A percentile compares a stretch with the other conserved stretches of the same genome.
Evolutionary conservation across 2,329 filamentous ascomycete genomes (phyloP).

Genomic region (Colletotrichum magnum): DNA sequence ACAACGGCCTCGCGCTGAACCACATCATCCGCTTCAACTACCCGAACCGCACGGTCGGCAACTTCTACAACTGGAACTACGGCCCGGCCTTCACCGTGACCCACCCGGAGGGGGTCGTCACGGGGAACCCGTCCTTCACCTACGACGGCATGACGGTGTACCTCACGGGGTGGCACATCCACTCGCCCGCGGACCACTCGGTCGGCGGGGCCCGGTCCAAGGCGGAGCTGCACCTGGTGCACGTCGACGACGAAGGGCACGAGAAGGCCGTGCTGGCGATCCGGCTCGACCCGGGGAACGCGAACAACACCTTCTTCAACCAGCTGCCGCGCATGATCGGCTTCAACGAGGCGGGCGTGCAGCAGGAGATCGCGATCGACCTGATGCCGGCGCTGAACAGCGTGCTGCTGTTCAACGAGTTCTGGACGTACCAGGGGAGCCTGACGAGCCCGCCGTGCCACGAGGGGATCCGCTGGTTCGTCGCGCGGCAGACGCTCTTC

Average conservation of each 20-base stretch:
- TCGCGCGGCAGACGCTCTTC: slow-evolving; percentile 47
- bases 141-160: slow-evolving; percentile 63
- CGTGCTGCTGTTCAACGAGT: slow-evolving; percentile 57
- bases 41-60: slow-evolving; percentile 51
- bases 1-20: slow-evolving; percentile 54
- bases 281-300: slow-evolving; percentile 59
- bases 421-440: slow-evolving; percentile 64
- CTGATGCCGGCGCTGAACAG: slow-evolving; percentile 51
- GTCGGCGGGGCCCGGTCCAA: slow-evolving; percentile 58
- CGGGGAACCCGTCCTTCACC: slow-evolving; percentile 55
- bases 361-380: slow-evolving; percentile 45
- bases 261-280: slow-evolving; percentile 62
- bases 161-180: slow-evolving; percentile 65
- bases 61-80: slow-evolving; percentile 64
- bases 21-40: slow-evolving; percentile 61
- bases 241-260: slow-evolving; percentile 57
- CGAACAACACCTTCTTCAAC: slow-evolving; percentile 55
- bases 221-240: slow-evolving; percentile 65
- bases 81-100: slow-evolving; percentile 59
- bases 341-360: slow-evolving; percentile 51
- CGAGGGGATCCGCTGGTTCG: slow-evolving; percentile 62
- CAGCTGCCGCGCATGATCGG: slow-evolving; percentile 57
- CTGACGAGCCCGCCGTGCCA: slow-evolving; percentile 62
- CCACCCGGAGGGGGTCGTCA: slow-evolving; percentile 52
- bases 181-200: slow-evolving; percentile 64